Evolutionary conservation across 768 basidiomycete genomes (phyloP).

Genomic region (Cystoderma amianthinum): DNA sequence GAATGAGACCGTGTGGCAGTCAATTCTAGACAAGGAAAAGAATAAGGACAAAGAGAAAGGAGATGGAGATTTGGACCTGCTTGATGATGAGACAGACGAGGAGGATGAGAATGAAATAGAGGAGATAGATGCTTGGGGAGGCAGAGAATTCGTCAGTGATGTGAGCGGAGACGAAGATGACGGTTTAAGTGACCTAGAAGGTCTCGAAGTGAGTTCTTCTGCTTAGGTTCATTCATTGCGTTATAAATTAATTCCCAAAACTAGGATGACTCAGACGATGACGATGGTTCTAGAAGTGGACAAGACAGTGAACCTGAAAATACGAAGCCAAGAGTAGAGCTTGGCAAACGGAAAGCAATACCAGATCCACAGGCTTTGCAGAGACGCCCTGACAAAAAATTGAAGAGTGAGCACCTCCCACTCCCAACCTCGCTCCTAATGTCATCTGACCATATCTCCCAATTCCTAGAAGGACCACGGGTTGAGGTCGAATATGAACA

Average conservation of each 20-base stretch:
- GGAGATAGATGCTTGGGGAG: conserved; percentile 51
- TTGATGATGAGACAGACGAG: conserved; percentile 54
- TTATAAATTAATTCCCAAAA: conserved; percentile 15
- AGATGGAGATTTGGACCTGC: conserved; percentile 42
- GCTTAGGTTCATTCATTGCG: neutral
- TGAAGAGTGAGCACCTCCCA: conserved; percentile 40
- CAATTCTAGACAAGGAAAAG: conserved; percentile 81
- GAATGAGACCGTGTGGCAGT: conserved; percentile 94
- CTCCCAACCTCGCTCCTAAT: conserved; percentile 1
- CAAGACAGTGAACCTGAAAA: conserved; percentile 29
- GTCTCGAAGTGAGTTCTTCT: conserved; percentile 48
- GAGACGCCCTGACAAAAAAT: conserved; percentile 54
- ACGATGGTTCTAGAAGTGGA: conserved; percentile 29
- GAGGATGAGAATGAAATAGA: conserved; percentile 49
- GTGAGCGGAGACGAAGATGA: conserved; percentile 63
- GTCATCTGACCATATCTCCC: conserved; percentile 3
- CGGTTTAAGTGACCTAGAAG: conserved; percentile 64
- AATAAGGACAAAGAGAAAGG: conserved; percentile 34
- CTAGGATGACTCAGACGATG: conserved; percentile 27
- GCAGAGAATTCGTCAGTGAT: conserved; percentile 72
- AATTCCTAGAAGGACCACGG: conserved; percentile 61
- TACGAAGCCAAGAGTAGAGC: conserved; percentile 27
- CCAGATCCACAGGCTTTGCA: conserved; percentile 35
- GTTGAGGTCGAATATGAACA: conserved; percentile 97
- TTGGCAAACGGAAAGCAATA: conserved; percentile 72